These are phyloP conservation scores for Boletus semigastroideus DNA, from an alignment of 1,284 basidiomycete genomes.

Conservation along the genomic window DNA sequence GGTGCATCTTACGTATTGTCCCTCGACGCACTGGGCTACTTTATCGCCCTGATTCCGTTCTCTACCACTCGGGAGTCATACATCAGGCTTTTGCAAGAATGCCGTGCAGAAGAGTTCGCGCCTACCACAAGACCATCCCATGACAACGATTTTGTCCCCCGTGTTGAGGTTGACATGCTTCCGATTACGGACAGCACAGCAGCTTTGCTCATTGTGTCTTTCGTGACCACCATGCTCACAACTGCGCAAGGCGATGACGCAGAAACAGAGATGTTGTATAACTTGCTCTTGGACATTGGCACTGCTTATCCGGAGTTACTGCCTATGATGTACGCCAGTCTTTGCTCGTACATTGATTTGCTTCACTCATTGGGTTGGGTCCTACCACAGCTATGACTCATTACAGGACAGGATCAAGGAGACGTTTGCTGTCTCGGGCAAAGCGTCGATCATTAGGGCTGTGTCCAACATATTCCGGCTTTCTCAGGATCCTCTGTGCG, in stretches of 20 bases:
- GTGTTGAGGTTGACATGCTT: constrained; percentile 58
- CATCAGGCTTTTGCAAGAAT: constrained; percentile 59
- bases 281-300: constrained; percentile 75
- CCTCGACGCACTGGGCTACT: constrained; percentile 73
- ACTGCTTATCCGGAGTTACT: constrained; percentile 70
- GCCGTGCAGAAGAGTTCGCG: constrained; percentile 50
- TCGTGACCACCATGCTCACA: constrained; percentile 73
- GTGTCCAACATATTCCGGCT: constrained; percentile 75
- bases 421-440: constrained; percentile 73
- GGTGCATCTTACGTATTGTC: constrained; percentile 46
- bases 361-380: constrained; percentile 11
- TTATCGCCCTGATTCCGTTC: constrained; percentile 75
- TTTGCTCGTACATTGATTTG: constrained; percentile 4
- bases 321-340: constrained; percentile 63
- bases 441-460: constrained; percentile 67
- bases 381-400: constrained; percentile 63
- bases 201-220: constrained; percentile 74
- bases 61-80: constrained; percentile 59
- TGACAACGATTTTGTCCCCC: constrained; percentile 51
- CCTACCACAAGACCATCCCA: constrained; percentile 40
- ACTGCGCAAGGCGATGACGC: constrained; percentile 80
- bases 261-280: constrained; percentile 81
- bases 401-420: constrained; percentile 78
- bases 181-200: constrained; percentile 64
- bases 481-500: constrained; percentile 54